Percentiles rank a stretch among this genome's conserved stretches.
These are phyloP conservation scores for Aspergillus caelatus DNA, from an alignment of 2,329 filamentous ascomycete species.

Conservation along the genomic window DNA sequence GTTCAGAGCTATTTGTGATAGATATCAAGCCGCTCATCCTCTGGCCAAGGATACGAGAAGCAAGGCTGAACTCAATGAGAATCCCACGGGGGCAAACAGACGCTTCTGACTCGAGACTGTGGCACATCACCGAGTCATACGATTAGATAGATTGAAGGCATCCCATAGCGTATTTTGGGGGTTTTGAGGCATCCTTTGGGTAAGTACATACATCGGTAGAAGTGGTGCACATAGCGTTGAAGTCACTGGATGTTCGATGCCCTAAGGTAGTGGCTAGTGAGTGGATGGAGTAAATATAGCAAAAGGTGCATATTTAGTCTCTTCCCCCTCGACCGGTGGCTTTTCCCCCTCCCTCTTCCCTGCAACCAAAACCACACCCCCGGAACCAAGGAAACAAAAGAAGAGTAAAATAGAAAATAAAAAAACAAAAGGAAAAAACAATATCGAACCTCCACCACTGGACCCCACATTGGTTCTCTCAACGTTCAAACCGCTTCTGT, in stretches of 20 bases:
- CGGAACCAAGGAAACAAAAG: conserved; percentile 16
- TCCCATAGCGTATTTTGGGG: background rate
- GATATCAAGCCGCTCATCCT: background rate
- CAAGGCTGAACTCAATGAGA: background rate
- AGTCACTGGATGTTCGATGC: conserved; percentile 1
- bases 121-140: background rate
- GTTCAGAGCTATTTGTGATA: background rate
- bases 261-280: background rate
- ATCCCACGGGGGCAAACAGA: background rate
- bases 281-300: conserved; percentile 35
- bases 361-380: conserved; percentile 38
- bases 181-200: background rate
- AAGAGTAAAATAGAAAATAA: background rate
- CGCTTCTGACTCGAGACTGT: background rate
- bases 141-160: background rate
- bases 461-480: conserved; percentile 11
- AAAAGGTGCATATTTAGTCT: conserved; percentile 16
- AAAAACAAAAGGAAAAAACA: conserved; percentile 1
- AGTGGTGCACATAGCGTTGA: background rate
- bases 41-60: conserved; percentile 1
- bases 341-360: conserved; percentile 21
- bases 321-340: conserved; percentile 14
- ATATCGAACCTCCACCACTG: conserved; percentile 10
- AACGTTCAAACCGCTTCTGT: conserved; percentile 2
- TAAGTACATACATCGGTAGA: background rate